Base-by-base conservation (phyloP, 2,329 filamentous ascomycete genomes). In the Mollisia scopiformis region DNA sequence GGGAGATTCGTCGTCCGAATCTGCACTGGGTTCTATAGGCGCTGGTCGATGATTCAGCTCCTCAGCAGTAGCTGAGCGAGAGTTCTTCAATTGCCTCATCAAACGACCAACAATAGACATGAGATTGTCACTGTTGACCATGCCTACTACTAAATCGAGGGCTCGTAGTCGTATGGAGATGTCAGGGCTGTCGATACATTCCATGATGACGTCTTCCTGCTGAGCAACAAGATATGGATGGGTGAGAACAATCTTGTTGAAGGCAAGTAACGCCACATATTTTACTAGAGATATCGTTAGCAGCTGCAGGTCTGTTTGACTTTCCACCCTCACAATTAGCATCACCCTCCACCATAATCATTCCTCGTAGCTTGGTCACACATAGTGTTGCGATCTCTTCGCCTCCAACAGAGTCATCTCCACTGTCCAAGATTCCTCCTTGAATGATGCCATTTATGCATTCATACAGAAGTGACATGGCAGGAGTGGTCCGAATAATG, bases 371-470 rank as follows among this genome's bases (percentile, higher is more conserved):
- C 76, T 98, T 99, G 63, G 87, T 91, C 27, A 98, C 93, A 74
- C 95, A 99, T 5, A 99, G 82, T 28, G 88, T 88, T 6, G 95
- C 95, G 71, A 99, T 92, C 75, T 97, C 93, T 68, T 98, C 93
- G 39, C 91, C 90, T 57, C 94, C 93, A 33, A 88, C 83, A 21
- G 88, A 86, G 56, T 92, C 91, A 66, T 93, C 92, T 28, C 88
- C 87, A 47, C 89, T 91, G 31, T 92, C 91, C 53, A 99, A 80
- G 59, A 99, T 97, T 0, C 95, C 95, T 28, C 95, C 95, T 74
- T 97, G 93, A 61, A 99, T 97, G 64, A 99, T 96, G 25, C 95
- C 95, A 74, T 96, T 97, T 76, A 99, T 97, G 73, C 95, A 99
- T 77, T 99, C 95, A 70, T 99, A 99, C 6, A 98, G 79, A 28